Base-by-base conservation (phyloP, 768 basidiomycete species). In the Phaffia tasmanica region DNA sequence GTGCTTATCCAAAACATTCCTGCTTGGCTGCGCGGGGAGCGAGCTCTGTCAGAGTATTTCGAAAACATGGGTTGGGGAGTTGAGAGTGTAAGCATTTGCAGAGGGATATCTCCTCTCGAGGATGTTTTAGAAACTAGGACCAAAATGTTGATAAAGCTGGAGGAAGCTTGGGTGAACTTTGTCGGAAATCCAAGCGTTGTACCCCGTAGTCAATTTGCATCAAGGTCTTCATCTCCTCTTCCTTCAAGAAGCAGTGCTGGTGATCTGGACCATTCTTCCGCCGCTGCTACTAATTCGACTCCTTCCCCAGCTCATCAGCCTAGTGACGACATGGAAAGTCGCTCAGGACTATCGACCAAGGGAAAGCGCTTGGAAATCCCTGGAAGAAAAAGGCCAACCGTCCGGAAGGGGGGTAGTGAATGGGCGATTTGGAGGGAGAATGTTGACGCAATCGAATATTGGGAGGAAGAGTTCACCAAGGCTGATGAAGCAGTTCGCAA, bases 171-270 rank as follows among this genome's bases (percentile, higher is more conserved):
- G 94, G 84, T 85, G 21, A 81, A 83, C 57, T 98, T 91, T 74
- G 87, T 98, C 9, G 94, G 94, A 1, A 98, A 98, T 73, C 94
- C 94, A 0, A 91, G 89, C 70, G 82, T 83, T 0, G 83, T 91
- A 57, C 86, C 35, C 35, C 86, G 72, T 84, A 84, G 32, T 89
- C 91, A 72, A 32, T 53, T 4, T 55, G 42, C 30, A 35, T 46
- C 62, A 32, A 63, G 29, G 51, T n/a, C 23, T 51, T 49, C 18
- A 42, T 49, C 6, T 49, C 59, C 6, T 61, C 59, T 9, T 49
- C 59, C 19, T 48, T 27, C 59, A 42, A 42, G 46, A 42, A 42
- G 35, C 11, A 42, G 11, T 11, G 35, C 35, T 42, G 35, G 35
- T 5, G 11, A 42, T 42, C 35, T 42, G 35, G 35, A 4, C 4